Percentiles rank a stretch among this genome's conserved stretches.
Conservation (phyloP, 352 stramenopile species). For the Globisporangium yorkense region DNA sequence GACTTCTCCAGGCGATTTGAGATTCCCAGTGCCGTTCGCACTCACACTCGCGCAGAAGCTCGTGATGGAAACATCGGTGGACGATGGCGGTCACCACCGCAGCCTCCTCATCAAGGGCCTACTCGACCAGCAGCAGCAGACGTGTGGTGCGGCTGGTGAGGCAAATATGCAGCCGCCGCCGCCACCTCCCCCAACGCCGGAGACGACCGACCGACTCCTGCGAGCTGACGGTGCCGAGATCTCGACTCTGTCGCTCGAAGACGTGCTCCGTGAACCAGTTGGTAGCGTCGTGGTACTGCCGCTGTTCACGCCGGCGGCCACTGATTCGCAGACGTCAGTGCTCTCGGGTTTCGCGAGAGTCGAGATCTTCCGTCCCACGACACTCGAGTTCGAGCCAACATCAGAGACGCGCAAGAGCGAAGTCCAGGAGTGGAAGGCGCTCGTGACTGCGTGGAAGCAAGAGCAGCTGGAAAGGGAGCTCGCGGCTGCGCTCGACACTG, state of each 20-base stretch:
- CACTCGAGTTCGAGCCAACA: conserved; percentile 47
- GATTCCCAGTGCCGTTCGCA: conserved; percentile 10
- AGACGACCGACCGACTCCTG: conserved; percentile 39
- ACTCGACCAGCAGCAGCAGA: neutral
- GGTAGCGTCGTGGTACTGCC: conserved; percentile 41
- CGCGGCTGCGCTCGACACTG: conserved; percentile 26
- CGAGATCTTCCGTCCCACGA: conserved; percentile 43
- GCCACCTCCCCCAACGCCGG: conserved; percentile 1
- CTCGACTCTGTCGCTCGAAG: conserved; percentile 34
- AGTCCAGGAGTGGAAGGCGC: conserved; percentile 28
- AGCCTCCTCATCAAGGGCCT: neutral
- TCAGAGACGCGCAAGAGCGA: conserved; percentile 21
- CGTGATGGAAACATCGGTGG: neutral
- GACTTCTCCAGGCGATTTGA: neutral
- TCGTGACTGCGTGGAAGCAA: conserved; percentile 20
- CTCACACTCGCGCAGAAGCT: conserved; percentile 3
- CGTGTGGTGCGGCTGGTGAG: neutral
- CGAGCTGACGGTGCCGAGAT: conserved; percentile 37
- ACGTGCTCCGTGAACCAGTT: conserved; percentile 33
- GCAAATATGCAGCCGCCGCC: neutral
- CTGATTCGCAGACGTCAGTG: conserved; percentile 16
- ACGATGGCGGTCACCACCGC: neutral
- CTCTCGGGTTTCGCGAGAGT: conserved; percentile 58
- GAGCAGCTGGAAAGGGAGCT: conserved; percentile 24
- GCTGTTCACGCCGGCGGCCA: conserved; percentile 28